Evolutionary conservation across 2,329 filamentous ascomycete genomes (phyloP).

Genomic region (Xylariaceae sp.): DNA sequence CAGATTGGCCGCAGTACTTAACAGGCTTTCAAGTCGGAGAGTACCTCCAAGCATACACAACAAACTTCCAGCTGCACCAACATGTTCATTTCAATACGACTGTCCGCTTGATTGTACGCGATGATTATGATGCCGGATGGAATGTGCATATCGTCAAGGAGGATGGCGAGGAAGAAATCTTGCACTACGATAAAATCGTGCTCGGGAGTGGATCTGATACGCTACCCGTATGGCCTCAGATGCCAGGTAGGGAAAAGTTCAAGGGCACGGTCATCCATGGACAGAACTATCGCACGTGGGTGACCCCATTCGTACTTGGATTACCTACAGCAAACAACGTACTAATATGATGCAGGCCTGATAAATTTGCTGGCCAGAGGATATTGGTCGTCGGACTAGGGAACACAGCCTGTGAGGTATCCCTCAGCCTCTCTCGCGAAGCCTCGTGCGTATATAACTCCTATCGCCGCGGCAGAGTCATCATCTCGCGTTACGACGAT

Average conservation of each 20-base stretch:
- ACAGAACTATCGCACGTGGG: conserved; percentile 20
- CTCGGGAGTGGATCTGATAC: conserved; percentile 18
- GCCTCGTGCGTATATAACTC: conserved; percentile 18
- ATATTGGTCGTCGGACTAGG: conserved; percentile 22
- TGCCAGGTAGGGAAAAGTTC: conserved; percentile 19
- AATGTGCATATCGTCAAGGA: conserved; percentile 17
- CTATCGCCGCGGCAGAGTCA: conserved; percentile 18
- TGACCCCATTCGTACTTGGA: not conserved
- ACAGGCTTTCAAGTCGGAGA: conserved; percentile 12
- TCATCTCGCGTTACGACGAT: conserved; percentile 18
- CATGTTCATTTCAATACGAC: conserved; percentile 18
- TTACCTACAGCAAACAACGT: not conserved
- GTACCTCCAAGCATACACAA: conserved; percentile 21
- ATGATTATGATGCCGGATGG: conserved; percentile 15
- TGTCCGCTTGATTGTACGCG: conserved; percentile 17
- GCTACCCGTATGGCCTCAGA: conserved; percentile 13
- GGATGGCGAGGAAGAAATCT: conserved; percentile 10
- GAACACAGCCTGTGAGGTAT: conserved; percentile 22
- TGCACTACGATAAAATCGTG: conserved; percentile 20
- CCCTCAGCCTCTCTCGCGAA: conserved; percentile 10
- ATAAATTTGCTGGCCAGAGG: conserved; percentile 13
- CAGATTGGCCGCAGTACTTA: conserved; percentile 16
- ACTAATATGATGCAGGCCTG: conserved; percentile 4
- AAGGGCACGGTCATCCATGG: conserved; percentile 21
- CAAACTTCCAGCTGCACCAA: conserved; percentile 17